These are phyloP conservation scores for Melocanna baccifera DNA, from an alignment of 176 grass and related monocot species.

Conservation along the genomic window DNA sequence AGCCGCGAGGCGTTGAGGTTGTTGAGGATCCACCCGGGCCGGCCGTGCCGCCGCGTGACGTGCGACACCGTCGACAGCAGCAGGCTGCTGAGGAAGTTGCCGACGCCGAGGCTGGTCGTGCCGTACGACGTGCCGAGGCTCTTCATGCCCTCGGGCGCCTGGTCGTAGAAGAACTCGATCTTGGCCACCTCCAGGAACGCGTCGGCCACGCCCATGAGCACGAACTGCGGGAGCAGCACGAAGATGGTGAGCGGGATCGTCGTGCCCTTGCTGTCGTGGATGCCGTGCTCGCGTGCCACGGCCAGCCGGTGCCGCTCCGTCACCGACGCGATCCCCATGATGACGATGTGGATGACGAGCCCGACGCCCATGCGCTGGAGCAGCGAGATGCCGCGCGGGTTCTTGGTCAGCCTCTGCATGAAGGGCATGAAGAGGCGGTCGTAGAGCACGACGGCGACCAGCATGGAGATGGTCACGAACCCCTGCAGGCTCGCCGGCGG, in stretches of 20 bases:
- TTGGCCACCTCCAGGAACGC: constrained; percentile 86
- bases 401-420: constrained; percentile 48
- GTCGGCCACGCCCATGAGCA: constrained; percentile 81
- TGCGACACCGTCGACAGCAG: constrained; percentile 58
- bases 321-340: constrained; percentile 71
- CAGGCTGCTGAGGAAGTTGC: constrained; percentile 83
- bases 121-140: constrained; percentile 80
- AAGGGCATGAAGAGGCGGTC: constrained; percentile 71
- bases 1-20: constrained; percentile 86
- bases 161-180: constrained; percentile 96
- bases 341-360: constrained; percentile 69
- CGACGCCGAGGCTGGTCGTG: constrained; percentile 79
- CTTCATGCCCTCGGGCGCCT: constrained; percentile 92
- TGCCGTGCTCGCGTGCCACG: constrained; percentile 50
- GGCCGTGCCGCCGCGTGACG: constrained; percentile 46
- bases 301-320: constrained; percentile 59
- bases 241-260: constrained; percentile 70
- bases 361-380: constrained; percentile 82
- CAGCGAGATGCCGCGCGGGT: constrained; percentile 79
- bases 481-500: constrained; percentile 71
- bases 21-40: constrained; percentile 68
- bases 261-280: constrained; percentile 50
- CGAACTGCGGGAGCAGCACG: constrained; percentile 81
- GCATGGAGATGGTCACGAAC: constrained; percentile 87
- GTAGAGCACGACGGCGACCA: constrained; percentile 68